These are phyloP conservation scores for Salvia rosmarinus DNA, from an alignment of 257 asterid genomes.

Conservation along the genomic window DNA sequence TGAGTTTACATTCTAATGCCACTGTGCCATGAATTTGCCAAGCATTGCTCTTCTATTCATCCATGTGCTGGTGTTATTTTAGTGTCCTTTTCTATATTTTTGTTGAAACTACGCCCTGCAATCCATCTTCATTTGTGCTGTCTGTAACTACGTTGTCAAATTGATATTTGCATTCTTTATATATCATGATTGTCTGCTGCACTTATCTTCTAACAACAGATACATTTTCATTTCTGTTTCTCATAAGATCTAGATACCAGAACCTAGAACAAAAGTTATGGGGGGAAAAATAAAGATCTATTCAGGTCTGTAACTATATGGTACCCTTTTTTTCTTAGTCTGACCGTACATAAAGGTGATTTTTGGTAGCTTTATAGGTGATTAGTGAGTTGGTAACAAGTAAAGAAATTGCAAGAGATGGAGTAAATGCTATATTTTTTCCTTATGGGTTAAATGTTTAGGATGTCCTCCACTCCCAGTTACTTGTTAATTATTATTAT, in stretches of 20 bases:
- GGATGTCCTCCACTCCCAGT: neutral
- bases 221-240: constrained; percentile 15
- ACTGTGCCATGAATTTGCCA: neutral
- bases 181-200: neutral
- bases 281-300: neutral
- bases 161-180: constrained; percentile 12
- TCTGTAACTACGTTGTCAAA: neutral
- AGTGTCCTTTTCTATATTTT: neutral
- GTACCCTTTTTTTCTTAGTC: constrained; percentile 8
- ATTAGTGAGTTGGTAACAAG: constrained; percentile 22
- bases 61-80: neutral
- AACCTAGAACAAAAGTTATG: neutral
- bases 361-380: constrained; percentile 10
- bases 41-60: constrained; percentile 12
- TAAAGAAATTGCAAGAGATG: neutral
- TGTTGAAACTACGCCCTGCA: too few relatives aligned
- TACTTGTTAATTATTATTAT: neutral
- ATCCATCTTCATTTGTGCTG: too few relatives aligned
- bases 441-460: neutral
- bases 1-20: constrained; percentile 38
- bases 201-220: neutral
- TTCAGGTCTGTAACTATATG: constrained; percentile 12
- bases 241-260: constrained; percentile 5
- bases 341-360: neutral
- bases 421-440: neutral